phyloP scores from a whole-genome alignment of 768 basidiomycete species.

The Kwoniella botswanensis region DNA sequence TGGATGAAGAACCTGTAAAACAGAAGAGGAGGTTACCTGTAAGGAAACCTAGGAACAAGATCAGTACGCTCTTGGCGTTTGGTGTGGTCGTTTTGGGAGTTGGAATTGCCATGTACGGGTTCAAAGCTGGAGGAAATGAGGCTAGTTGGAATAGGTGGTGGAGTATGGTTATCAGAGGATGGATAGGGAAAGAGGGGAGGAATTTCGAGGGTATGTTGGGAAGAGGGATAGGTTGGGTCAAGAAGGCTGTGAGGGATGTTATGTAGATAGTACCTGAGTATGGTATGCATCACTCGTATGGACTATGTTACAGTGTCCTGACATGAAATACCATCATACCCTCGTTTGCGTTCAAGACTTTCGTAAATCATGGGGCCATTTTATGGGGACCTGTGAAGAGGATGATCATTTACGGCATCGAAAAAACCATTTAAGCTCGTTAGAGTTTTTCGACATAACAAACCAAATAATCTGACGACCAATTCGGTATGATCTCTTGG shows the following conservation, averaged over 20 bases:
- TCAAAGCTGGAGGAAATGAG: slow-evolving; percentile 26
- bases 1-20: background rate
- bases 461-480: background rate
- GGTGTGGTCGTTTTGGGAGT: slow-evolving; percentile 39
- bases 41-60: slow-evolving; percentile 25
- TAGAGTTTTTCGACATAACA: background rate
- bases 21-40: slow-evolving; percentile 14
- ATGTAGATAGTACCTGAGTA: background rate
- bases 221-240: background rate
- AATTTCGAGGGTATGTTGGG: background rate
- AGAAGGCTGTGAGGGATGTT: slow-evolving; percentile 4
- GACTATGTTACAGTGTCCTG: no score
- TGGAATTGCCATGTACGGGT: slow-evolving; percentile 38
- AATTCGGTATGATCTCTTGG: no score
- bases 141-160: slow-evolving; percentile 44
- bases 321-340: background rate
- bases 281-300: background rate
- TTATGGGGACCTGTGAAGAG: background rate
- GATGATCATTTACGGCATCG: slow-evolving; percentile 19
- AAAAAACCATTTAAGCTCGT: background rate
- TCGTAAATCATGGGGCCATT: background rate
- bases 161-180: slow-evolving; percentile 32
- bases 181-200: slow-evolving; percentile 14
- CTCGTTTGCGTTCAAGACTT: background rate
- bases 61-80: slow-evolving; percentile 35